Percentiles rank a stretch among this genome's conserved stretches.
phyloP scores from a whole-genome alignment of 768 basidiomycete genomes.

The Lactarius deliciosus region DNA sequence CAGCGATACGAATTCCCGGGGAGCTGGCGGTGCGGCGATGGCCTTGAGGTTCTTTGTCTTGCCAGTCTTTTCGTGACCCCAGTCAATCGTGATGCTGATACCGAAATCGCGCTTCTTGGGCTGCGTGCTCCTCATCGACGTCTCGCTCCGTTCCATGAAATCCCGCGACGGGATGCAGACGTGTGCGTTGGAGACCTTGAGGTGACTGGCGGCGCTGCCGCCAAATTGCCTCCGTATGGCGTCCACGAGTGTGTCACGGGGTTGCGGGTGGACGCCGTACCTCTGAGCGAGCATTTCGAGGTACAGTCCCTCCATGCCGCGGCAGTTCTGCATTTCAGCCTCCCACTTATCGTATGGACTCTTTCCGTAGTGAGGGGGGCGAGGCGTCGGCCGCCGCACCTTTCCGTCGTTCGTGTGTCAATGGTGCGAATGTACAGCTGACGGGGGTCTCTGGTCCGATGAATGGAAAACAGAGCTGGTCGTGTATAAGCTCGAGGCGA shows the following conservation, averaged over 20 bases:
- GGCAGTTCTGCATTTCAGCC: conserved; percentile 40
- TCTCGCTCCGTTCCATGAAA: conserved; percentile 28
- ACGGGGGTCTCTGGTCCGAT: conserved; percentile 35
- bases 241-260: conserved; percentile 49
- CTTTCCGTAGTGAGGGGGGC: not conserved
- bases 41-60: conserved; percentile 31
- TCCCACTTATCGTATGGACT: conserved; percentile 42
- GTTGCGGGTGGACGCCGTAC: conserved; percentile 52
- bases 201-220: conserved; percentile 45
- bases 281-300: conserved; percentile 54
- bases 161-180: conserved; percentile 57
- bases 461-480: conserved; percentile 65
- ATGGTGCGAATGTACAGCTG: conserved; percentile 12
- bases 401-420: not conserved
- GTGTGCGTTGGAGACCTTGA: conserved; percentile 49
- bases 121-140: conserved; percentile 23
- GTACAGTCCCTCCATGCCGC: conserved; percentile 57
- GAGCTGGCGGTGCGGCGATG: conserved; percentile 33
- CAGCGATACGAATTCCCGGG: conserved; percentile 24
- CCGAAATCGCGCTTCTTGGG: conserved; percentile 35
- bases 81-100: conserved; percentile 38
- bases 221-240: conserved; percentile 54
- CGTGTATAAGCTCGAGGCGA: conserved; percentile 72
- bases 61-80: conserved; percentile 39
- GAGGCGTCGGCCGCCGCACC: not conserved